Evolutionary conservation across 2,329 filamentous ascomycete genomes (phyloP), one percentile per base, ranked within the genome.

Genomic region (Botrytis pseudocinerea): DNA sequence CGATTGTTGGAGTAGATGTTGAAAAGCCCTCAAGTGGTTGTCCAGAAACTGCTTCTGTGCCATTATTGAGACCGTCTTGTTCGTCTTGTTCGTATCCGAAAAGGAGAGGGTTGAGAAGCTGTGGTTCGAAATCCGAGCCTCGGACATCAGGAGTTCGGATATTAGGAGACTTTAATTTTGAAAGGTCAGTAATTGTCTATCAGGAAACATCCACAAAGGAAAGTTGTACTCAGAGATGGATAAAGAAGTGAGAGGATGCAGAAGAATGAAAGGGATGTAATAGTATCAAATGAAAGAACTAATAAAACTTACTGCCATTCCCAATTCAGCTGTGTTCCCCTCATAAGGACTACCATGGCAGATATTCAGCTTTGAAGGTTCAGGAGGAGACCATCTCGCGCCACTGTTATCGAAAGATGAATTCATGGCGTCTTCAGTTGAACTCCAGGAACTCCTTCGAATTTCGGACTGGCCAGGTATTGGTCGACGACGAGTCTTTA

Each of bases 11-110:
- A 4, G 35, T 35, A 35, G 35, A 35, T 7, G 5, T 6, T 35
- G 6, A 1, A 7, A 35, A 35, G 35, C 35, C 35, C 35, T 5
- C 35, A 7, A 35, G 0, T 35, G 1, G 35, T 35, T 22, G n/a
- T 12, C 8, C 61, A 12, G 40, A 32, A 20, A 0, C 10, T 1
- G 28, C 1, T 9, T 28, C 4, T 1, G 4, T 48, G 0, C 2
- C 12, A 35, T 22, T 40, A 3, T 44, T 28, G 0, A 1, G 12
- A 63, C 16, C 8, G 10, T 5, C 14, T 42, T 63, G 60, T 16
- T 0, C 8, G 10, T 5, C 14, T 42, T 63, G 60, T 16, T 0
- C 3, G 16, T 4, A 14, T 0, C 20, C 14, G 40, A 35, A 46
- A 25, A 46, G n/a, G 10, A 1, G 60, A 63, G 38, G 60, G 14